These are phyloP conservation scores for Byssochlamys sp. DNA, from an alignment of 2,329 filamentous ascomycete genomes.

Conservation along the genomic window DNA sequence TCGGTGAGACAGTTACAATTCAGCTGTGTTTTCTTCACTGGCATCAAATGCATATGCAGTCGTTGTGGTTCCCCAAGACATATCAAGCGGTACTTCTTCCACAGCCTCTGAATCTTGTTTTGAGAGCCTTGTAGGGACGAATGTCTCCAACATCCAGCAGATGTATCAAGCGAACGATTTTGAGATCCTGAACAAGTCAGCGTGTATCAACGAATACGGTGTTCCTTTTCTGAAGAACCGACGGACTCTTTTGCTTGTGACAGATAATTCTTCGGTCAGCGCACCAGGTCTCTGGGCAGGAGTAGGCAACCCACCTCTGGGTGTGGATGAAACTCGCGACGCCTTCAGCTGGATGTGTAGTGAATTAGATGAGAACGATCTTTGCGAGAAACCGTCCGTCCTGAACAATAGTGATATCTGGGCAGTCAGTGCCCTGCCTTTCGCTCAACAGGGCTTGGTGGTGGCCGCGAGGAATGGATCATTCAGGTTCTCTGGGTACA, in stretches of 20 bases:
- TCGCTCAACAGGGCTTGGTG: not conserved
- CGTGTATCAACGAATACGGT: slow-evolving; percentile 6
- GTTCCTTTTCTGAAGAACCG: slow-evolving; percentile 6
- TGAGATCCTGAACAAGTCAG: slow-evolving; percentile 3
- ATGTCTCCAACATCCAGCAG: not conserved
- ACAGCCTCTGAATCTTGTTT: not conserved
- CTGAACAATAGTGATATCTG: not conserved
- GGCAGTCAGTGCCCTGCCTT: not conserved
- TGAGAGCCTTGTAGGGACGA: not conserved
- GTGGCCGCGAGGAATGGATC: not conserved
- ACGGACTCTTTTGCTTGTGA: slow-evolving; percentile 5
- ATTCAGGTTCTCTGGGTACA: not conserved
- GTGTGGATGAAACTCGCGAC: not conserved
- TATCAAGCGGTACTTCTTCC: not conserved
- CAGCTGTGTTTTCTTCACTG: slow-evolving; percentile 7
- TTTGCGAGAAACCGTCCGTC: not conserved
- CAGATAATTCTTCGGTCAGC: not conserved
- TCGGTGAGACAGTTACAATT: slow-evolving; percentile 7
- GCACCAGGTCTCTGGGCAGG: not conserved
- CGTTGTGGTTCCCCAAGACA: slow-evolving; percentile 5
- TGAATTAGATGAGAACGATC: not conserved
- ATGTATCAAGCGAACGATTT: not conserved
- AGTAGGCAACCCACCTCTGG: not conserved
- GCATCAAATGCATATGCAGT: slow-evolving; percentile 11
- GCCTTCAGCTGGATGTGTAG: not conserved